Conservation (phyloP, 73 alveolate species). For the Paramecium caudatum region DNA sequence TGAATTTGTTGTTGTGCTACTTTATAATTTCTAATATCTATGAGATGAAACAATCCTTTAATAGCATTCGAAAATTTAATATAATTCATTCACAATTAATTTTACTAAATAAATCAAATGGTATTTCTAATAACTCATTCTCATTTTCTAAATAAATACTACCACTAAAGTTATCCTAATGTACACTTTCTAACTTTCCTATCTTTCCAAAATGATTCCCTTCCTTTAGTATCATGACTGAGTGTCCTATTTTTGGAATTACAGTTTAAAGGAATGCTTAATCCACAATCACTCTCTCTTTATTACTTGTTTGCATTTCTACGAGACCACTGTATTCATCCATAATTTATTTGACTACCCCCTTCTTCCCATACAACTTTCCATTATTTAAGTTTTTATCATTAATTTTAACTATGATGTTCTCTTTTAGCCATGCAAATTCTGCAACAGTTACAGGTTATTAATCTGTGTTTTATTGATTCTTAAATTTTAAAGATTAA, state of each 20-base stretch:
- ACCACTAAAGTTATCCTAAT: conserved; percentile 68
- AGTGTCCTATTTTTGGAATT: background rate
- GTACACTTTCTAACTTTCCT: conserved; percentile 55
- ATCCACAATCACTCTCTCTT: conserved; percentile 33
- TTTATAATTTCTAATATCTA: no score
- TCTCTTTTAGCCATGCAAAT: conserved; percentile 27
- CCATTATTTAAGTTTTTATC: conserved; percentile 55
- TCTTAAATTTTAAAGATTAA: background rate
- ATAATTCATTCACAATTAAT: conserved; percentile 54
- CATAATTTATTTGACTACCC: background rate
- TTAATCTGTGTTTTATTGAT: background rate
- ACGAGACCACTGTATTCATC: conserved; percentile 26
- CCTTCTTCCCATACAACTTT: conserved; percentile 55
- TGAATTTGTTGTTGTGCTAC: no score
- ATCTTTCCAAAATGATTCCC: conserved; percentile 27
- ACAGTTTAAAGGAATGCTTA: conserved; percentile 30
- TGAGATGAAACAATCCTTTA: no score
- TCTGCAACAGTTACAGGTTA: background rate
- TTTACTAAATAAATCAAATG: conserved; percentile 45
- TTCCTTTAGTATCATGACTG: conserved; percentile 37
- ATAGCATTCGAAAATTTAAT: no score
- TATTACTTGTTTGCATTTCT: conserved; percentile 9
- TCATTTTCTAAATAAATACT: conserved; percentile 51
- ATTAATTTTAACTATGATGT: conserved; percentile 33
- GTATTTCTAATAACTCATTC: background rate